Percentiles rank a stretch among this genome's conserved stretches.
These are phyloP conservation scores for Schizochytrium sp. DNA, from an alignment of 108 stramenopile genomes.

Conservation along the genomic window DNA sequence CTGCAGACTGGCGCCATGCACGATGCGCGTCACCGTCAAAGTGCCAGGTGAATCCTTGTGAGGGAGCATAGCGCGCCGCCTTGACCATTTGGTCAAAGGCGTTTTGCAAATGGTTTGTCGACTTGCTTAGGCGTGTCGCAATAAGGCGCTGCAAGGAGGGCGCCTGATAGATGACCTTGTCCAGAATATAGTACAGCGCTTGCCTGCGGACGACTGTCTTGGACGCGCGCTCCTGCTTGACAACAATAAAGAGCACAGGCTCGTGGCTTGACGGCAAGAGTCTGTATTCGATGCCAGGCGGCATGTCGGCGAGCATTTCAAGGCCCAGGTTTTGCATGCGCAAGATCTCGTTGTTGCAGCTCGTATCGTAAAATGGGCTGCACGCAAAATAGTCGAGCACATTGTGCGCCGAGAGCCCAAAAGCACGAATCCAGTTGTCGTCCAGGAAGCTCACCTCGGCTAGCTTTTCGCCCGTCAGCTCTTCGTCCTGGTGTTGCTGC, in stretches of 20 bases:
- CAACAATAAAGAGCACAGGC: slow-evolving; percentile 30
- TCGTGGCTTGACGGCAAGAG: slow-evolving; percentile 28
- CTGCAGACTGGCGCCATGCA: not conserved
- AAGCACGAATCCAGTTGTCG: slow-evolving; percentile 38
- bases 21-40: not conserved
- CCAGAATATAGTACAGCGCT: slow-evolving; percentile 45
- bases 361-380: slow-evolving; percentile 43
- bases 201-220: slow-evolving; percentile 26
- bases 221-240: slow-evolving; percentile 16
- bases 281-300: slow-evolving; percentile 35
- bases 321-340: slow-evolving; percentile 43
- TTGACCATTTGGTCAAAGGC: slow-evolving; percentile 29
- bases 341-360: slow-evolving; percentile 44
- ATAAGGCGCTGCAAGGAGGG: slow-evolving; percentile 40
- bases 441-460: slow-evolving; percentile 34
- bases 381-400: slow-evolving; percentile 41
- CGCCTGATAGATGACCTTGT: slow-evolving; percentile 39
- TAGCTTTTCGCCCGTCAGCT: not conserved
- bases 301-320: slow-evolving; percentile 29
- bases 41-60: not conserved
- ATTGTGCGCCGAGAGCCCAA: slow-evolving; percentile 33
- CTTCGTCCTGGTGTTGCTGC: not conserved
- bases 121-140: slow-evolving; percentile 35
- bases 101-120: slow-evolving; percentile 31
- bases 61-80: not conserved